Conservation (phyloP, 2,329 filamentous ascomycete species). For the Trichoderma sp. region DNA sequence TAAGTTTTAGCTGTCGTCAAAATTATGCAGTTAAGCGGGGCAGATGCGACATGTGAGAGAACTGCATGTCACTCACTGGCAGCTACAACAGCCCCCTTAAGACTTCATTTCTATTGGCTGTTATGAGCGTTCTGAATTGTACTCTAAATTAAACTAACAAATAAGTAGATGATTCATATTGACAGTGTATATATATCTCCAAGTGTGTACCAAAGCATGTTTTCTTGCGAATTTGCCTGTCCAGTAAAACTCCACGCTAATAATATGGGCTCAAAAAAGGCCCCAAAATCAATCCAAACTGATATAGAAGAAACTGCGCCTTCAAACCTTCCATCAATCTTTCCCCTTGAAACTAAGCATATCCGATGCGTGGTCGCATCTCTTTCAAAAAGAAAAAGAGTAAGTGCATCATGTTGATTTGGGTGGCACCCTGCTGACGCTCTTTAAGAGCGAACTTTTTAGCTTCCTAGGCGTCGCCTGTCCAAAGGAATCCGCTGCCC, state of each 20-base stretch:
- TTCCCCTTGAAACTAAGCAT: not conserved
- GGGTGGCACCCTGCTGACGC: constrained; percentile 37
- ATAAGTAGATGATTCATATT: not conserved
- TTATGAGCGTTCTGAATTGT: not conserved
- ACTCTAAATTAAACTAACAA: not conserved
- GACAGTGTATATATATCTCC: not conserved
- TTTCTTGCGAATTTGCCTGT: not conserved
- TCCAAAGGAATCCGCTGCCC: constrained; percentile 41
- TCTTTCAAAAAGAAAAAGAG: not conserved
- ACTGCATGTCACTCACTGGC: constrained; percentile 1
- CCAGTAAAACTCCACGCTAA: constrained; percentile 5
- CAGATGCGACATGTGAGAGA: not conserved
- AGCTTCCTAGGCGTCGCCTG: constrained; percentile 46
- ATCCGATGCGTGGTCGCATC: not conserved
- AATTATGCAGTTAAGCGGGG: constrained; percentile 39
- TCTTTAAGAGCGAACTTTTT: constrained; percentile 46
- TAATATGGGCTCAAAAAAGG: not conserved
- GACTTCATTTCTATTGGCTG: not conserved
- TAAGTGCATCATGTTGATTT: constrained; percentile 30
- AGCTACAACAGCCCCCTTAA: not conserved
- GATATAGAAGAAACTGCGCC: not conserved
- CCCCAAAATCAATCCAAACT: not conserved
- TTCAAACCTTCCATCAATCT: not conserved
- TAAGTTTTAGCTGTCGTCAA: constrained; percentile 13
- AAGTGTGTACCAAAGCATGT: not conserved